phyloP scores from a whole-genome alignment of 2,329 filamentous ascomycete genomes.

The Aspergillus sp. region DNA sequence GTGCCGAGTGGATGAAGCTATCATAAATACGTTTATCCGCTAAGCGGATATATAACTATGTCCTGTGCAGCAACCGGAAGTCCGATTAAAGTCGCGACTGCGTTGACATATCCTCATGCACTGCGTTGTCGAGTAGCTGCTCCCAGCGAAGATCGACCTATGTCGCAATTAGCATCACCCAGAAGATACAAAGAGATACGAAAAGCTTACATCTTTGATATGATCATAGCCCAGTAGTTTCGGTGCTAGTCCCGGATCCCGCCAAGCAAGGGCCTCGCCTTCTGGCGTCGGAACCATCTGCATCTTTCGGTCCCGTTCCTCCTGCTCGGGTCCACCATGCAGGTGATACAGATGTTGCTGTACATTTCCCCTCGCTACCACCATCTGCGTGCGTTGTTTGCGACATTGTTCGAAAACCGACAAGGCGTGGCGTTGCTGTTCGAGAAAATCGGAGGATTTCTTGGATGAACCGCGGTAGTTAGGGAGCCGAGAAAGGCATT shows the following conservation, averaged over 20 bases:
- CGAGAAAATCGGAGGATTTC: conserved; percentile 13
- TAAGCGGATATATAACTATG: too few relatives aligned
- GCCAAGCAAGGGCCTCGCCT: conserved; percentile 40
- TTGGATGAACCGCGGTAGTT: conserved; percentile 28
- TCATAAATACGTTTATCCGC: too few relatives aligned
- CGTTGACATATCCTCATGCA: too few relatives aligned
- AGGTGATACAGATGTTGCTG: conserved; percentile 59
- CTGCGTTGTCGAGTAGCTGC: neutral
- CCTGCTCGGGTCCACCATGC: conserved; percentile 52
- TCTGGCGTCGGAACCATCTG: conserved; percentile 29
- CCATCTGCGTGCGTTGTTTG: conserved; percentile 51
- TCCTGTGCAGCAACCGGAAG: too few relatives aligned
- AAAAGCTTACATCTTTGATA: conserved; percentile 6
- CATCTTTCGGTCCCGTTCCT: conserved; percentile 46
- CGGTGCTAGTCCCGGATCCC: conserved; percentile 34
- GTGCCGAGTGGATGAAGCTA: too few relatives aligned
- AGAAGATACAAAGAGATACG: neutral
- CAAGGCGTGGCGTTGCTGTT: conserved; percentile 31
- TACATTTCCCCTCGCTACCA: conserved; percentile 54
- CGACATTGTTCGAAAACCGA: conserved; percentile 51
- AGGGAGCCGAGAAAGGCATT: conserved; percentile 46
- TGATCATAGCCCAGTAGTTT: conserved; percentile 37
- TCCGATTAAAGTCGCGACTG: too few relatives aligned
- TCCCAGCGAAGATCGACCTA: neutral
- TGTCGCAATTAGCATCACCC: neutral